phyloP scores from a whole-genome alignment of 2,329 filamentous ascomycete genomes.

The Diaporthe amygdali region DNA sequence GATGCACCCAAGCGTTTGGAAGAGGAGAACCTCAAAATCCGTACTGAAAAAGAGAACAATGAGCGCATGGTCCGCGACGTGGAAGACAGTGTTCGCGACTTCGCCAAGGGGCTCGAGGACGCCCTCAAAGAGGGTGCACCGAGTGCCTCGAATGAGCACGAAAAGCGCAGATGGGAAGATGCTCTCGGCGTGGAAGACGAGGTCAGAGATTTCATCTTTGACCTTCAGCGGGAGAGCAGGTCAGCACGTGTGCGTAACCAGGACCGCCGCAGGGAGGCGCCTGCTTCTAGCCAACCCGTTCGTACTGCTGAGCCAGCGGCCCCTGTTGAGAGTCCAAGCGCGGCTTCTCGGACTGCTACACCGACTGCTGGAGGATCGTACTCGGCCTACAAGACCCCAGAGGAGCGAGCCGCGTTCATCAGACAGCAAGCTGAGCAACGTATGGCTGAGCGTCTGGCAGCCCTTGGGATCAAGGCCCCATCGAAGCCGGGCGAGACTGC shows the following conservation, averaged over 20 bases:
- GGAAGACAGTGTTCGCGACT: conserved; percentile 92
- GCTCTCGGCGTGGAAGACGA: conserved; percentile 95
- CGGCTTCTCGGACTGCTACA: conserved; percentile 60
- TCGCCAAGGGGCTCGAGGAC: conserved; percentile 83
- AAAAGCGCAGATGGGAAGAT: conserved; percentile 94
- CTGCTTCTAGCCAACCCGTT: conserved; percentile 48
- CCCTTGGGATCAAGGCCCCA: conserved; percentile 86
- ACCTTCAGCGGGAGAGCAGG: conserved; percentile 86
- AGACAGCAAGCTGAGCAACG: conserved; percentile 96
- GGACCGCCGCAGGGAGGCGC: conserved; percentile 56
- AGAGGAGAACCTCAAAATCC: conserved; percentile 81
- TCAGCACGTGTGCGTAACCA: conserved; percentile 70
- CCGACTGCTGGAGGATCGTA: conserved; percentile 69
- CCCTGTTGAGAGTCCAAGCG: conserved; percentile 57
- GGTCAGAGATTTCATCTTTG: conserved; percentile 97
- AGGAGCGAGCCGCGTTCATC: conserved; percentile 94
- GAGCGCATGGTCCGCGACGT: conserved; percentile 97
- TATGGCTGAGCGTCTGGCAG: conserved; percentile 94
- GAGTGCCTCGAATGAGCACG: conserved; percentile 82
- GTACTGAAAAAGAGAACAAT: conserved; percentile 88
- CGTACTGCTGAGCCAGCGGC: conserved; percentile 46
- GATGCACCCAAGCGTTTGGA: conserved; percentile 86
- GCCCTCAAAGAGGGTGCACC: conserved; percentile 81
- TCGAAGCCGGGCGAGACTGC: conserved; percentile 80
- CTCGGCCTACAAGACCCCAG: conserved; percentile 84